Percentiles rank a stretch among this genome's conserved stretches.
phyloP scores from a whole-genome alignment of 768 basidiomycete species.

The Rubroboletus pulcherrimus region DNA sequence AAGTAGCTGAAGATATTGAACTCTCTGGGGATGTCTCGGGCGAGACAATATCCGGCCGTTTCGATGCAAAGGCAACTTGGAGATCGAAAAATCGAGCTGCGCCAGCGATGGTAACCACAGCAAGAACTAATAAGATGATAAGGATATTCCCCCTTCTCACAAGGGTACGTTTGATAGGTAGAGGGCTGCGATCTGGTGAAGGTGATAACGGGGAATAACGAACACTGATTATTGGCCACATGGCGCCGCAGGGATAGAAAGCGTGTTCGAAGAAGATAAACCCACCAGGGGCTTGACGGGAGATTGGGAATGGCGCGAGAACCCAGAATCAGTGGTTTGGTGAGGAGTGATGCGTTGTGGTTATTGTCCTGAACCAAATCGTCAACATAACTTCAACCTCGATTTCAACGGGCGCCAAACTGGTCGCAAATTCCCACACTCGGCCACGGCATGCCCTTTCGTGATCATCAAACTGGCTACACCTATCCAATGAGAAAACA shows the following conservation, averaged over 20 bases:
- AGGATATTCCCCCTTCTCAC: slow-evolving; percentile 9
- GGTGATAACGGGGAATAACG: slow-evolving; percentile 16
- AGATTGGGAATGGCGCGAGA: background rate
- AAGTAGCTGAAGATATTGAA: background rate
- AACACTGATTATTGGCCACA: slow-evolving; percentile 13
- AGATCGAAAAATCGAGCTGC: slow-evolving; percentile 11
- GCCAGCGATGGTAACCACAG: slow-evolving; percentile 7
- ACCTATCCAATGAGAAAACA: too few species aligned
- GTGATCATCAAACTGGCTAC: too few species aligned
- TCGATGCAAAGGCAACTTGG: slow-evolving; percentile 2
- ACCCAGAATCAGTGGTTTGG: background rate
- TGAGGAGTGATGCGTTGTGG: background rate
- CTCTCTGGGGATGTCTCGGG: background rate
- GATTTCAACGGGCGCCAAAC: too few species aligned
- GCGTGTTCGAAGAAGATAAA: background rate
- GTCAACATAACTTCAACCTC: background rate
- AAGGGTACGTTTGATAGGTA: slow-evolving; percentile 3
- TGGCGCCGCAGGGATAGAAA: background rate
- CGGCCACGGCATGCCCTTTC: too few species aligned
- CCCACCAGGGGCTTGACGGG: slow-evolving; percentile 7
- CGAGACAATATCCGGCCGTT: background rate
- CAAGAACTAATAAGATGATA: background rate
- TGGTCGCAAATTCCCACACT: too few species aligned
- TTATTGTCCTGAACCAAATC: background rate
- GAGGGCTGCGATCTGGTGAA: background rate